Evolutionary conservation across 768 basidiomycete species (phyloP), one percentile per base, ranked within the genome.

Genomic region (Candolleomyces aberdarensis): DNA sequence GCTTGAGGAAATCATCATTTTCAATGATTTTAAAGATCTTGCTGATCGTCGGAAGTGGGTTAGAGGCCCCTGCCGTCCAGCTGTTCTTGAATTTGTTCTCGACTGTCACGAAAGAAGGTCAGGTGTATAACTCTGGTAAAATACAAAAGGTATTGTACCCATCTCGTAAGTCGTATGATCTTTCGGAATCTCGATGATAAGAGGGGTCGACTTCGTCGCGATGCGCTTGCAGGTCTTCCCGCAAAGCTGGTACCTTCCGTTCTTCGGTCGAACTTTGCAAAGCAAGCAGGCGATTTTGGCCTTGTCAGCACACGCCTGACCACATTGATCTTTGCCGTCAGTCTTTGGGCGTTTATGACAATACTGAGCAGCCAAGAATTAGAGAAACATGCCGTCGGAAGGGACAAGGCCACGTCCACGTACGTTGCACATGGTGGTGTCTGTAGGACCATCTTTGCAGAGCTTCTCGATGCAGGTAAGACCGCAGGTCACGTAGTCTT

Each of bases 221-320:
- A 69, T 60, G 32, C 48, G 31, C 48, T 64, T 63, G 56, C 68
- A 69, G 7, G 61, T 66, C 49, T 60, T 67, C 10, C 68, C 68
- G 47, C 68, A 69, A 1, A 69, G 60, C 29, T 69, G 70, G 39
- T 70, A 73, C 5, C 64, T 59, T 44, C 69, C 67, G 29, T 51
- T 63, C 55, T 66, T 71, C 0, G 70, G 72, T 1, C 72, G 65
- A 36, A 66, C 65, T 44, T 70, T 71, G 58, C 72, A 73, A 14
- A 70, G 39, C 20, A 73, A 56, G 49, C 72, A 73, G 1, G 72
- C 69, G 3, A 67, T 2, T 44, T 67, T 71, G 2, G 72, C 72
- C 3, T 60, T 67, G 17, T 67, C 64, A 4, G 54, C 54, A 53
- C 72, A 73, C 3, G 52, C 56, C 11, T 63, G 46, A n/a, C 72